A percentile compares a stretch with the other conserved stretches of the same genome.
Evolutionary conservation across 192 early-diverging fungal genomes (phyloP).

Genomic region (Powellomyces hirtus): DNA sequence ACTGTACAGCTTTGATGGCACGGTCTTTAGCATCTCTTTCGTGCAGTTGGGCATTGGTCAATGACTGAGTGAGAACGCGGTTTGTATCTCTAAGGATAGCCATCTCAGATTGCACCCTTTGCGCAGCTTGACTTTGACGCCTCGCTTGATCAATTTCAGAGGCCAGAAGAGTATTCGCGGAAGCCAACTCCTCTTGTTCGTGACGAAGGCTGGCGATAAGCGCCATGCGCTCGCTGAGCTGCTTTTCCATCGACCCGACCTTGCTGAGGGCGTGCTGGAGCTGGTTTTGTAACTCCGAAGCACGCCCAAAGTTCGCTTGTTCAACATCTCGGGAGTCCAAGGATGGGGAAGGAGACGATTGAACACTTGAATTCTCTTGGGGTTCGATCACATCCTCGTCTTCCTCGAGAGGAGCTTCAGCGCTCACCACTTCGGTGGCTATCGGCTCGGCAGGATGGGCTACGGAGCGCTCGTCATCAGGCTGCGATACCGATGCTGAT

Average conservation of each 20-base stretch:
- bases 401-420: neutral
- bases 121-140: neutral
- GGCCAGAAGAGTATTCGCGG: neutral
- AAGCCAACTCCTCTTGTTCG: neutral
- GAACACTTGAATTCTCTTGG: neutral
- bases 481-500: too few species aligned
- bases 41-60: neutral
- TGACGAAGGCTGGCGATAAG: neutral
- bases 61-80: neutral
- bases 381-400: neutral
- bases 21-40: slow-evolving; percentile 8
- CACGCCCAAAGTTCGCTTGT: neutral
- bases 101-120: slow-evolving; percentile 1
- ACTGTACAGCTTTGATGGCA: neutral
- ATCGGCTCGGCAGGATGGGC: neutral
- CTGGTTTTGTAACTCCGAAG: neutral
- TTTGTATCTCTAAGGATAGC: slow-evolving; percentile 4
- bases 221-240: neutral
- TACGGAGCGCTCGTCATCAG: too few species aligned
- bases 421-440: neutral
- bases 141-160: neutral
- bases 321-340: neutral
- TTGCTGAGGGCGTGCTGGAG: neutral
- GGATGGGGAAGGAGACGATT: neutral
- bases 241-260: neutral